These are phyloP conservation scores for Hericium erinaceus DNA, from an alignment of 768 basidiomycete genomes.

Conservation along the genomic window DNA sequence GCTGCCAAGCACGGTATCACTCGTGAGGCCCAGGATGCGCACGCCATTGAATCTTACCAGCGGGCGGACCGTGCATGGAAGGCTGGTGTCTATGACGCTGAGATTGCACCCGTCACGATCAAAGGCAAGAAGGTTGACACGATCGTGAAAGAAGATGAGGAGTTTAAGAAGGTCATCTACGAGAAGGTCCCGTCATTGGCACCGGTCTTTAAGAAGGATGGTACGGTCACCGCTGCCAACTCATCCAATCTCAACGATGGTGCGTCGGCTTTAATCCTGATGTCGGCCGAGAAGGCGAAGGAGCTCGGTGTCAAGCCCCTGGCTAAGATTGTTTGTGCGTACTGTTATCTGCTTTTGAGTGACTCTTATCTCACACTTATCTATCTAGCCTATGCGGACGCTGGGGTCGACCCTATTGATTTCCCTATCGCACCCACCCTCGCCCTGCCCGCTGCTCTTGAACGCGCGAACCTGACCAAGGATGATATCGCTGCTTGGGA, in stretches of 20 bases:
- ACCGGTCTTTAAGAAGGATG: slow-evolving; percentile 85
- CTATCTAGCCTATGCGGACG: slow-evolving; percentile 83
- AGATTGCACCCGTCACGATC: slow-evolving; percentile 85
- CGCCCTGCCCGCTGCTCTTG: slow-evolving; percentile 80
- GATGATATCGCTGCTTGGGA: slow-evolving; percentile 90
- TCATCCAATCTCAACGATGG: slow-evolving; percentile 93
- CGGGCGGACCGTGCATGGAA: slow-evolving; percentile 91
- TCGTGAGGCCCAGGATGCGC: slow-evolving; percentile 81
- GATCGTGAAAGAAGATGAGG: slow-evolving; percentile 89
- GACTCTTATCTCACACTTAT: not conserved
- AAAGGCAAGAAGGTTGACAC: slow-evolving; percentile 92
- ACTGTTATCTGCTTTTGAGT: not conserved
- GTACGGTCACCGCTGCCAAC: slow-evolving; percentile 93
- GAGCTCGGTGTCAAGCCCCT: slow-evolving; percentile 87
- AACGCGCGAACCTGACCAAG: slow-evolving; percentile 74
- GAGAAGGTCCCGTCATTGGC: slow-evolving; percentile 87
- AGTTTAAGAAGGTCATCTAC: slow-evolving; percentile 93
- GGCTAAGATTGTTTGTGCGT: slow-evolving; percentile 90
- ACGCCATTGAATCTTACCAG: slow-evolving; percentile 91
- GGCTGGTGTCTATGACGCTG: slow-evolving; percentile 72
- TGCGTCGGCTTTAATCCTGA: slow-evolving; percentile 90
- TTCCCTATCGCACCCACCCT: slow-evolving; percentile 94
- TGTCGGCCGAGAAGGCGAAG: slow-evolving; percentile 87
- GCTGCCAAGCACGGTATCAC: slow-evolving; percentile 77
- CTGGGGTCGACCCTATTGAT: slow-evolving; percentile 92